Conservation (phyloP, 345 rosid species). For the Atalantia buxifolia region DNA sequence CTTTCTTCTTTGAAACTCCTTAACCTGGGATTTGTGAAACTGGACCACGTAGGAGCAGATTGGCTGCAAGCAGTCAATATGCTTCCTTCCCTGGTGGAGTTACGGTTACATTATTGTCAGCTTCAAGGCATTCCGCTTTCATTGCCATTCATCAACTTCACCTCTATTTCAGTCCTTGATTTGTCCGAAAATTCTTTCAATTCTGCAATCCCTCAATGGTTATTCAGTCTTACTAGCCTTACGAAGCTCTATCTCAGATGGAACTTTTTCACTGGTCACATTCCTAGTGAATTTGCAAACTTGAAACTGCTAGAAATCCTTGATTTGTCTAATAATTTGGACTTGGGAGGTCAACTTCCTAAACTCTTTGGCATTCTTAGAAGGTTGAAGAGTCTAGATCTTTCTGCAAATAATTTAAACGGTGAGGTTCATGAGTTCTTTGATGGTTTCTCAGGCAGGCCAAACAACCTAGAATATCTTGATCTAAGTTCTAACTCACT, state of each 20-base stretch:
- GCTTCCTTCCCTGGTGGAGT: conserved; percentile 37
- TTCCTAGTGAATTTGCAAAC: conserved; percentile 37
- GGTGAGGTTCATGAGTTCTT: conserved; percentile 42
- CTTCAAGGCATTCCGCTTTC: conserved; percentile 37
- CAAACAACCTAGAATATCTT: conserved; percentile 30
- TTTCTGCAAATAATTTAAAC: conserved; percentile 41
- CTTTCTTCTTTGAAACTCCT: conserved; percentile 38
- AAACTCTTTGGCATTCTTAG: conserved; percentile 31
- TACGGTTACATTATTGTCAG: conserved; percentile 29
- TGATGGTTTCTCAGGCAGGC: conserved; percentile 23
- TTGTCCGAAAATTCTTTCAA: conserved; percentile 46
- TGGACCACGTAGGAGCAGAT: conserved; percentile 21
- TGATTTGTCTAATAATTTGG: conserved; percentile 39
- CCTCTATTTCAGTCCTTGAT: conserved; percentile 52
- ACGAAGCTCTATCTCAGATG: conserved; percentile 35
- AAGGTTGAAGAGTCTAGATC: conserved; percentile 37
- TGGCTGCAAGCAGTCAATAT: conserved; percentile 40
- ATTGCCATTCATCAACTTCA: conserved; percentile 32
- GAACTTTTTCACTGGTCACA: conserved; percentile 34
- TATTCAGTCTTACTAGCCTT: conserved; percentile 51
- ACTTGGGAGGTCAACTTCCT: conserved; percentile 39
- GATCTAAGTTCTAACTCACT: conserved; percentile 39
- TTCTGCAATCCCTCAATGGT: conserved; percentile 39
- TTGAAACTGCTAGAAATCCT: conserved; percentile 28
- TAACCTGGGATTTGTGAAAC: conserved; percentile 38